A percentile compares a stretch with the other conserved stretches of the same genome.
These are phyloP conservation scores for Zelopaecilomyces penicillatus DNA, from an alignment of 2,329 filamentous ascomycete species.

Conservation along the genomic window DNA sequence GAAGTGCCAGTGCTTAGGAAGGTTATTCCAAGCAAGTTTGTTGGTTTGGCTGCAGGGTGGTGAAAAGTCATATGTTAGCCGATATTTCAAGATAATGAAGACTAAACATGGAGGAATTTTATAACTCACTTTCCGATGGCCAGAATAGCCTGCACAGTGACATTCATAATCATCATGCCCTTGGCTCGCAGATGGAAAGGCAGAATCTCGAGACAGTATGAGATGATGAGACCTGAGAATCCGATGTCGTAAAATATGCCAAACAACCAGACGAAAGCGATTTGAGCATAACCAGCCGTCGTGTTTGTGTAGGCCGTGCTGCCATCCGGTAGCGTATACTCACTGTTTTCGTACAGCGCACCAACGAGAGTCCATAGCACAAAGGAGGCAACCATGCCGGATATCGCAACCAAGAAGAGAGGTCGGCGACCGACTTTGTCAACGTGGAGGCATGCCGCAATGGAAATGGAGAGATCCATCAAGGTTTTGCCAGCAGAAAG, in stretches of 20 bases:
- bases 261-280: constrained; percentile 52
- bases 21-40: constrained; percentile 51
- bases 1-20: constrained; percentile 55
- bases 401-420: constrained; percentile 42
- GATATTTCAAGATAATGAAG: neutral
- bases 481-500: constrained; percentile 49
- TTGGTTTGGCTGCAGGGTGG: constrained; percentile 46
- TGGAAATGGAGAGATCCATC: constrained; percentile 48
- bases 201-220: constrained; percentile 50
- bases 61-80: neutral
- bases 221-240: constrained; percentile 49
- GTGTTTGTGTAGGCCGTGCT: constrained; percentile 27
- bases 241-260: constrained; percentile 52
- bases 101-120: neutral
- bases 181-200: constrained; percentile 50
- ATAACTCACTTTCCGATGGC: constrained; percentile 49
- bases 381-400: constrained; percentile 40
- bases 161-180: constrained; percentile 57
- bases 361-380: constrained; percentile 44
- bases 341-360: constrained; percentile 41
- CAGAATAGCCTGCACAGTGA: constrained; percentile 52
- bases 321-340: constrained; percentile 12
- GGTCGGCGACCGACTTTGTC: constrained; percentile 44
- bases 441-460: constrained; percentile 42
- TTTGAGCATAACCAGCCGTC: constrained; percentile 43